Conservation (phyloP, 1,139 yeast species). For the Yarrowia galli region DNA sequence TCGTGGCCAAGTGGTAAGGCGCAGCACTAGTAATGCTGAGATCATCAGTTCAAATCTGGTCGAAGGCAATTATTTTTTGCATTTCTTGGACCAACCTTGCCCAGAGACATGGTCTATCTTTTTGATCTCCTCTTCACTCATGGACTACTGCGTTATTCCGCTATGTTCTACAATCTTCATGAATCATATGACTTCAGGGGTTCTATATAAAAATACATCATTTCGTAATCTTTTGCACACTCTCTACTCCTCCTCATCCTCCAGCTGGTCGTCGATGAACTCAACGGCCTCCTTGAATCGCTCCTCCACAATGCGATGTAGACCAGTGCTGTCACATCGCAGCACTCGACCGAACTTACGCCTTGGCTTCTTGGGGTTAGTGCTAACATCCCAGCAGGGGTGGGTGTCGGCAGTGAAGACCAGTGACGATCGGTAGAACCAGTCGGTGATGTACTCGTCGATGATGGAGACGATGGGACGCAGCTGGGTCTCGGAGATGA, state of each 20-base stretch:
- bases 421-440: slow-evolving; percentile 89
- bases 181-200: slow-evolving; percentile 12
- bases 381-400: slow-evolving; percentile 72
- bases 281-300: slow-evolving; percentile 86
- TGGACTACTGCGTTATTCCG: no score
- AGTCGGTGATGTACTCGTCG: slow-evolving; percentile 87
- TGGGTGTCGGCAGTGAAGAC: slow-evolving; percentile 79
- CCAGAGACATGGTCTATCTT: no score
- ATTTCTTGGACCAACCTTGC: background rate
- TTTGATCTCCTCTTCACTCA: no score
- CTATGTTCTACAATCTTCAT: no score
- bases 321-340: slow-evolving; percentile 69
- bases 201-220: slow-evolving; percentile 38
- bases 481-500: slow-evolving; percentile 68
- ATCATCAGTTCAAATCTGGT: slow-evolving; percentile 37
- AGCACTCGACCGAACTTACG: slow-evolving; percentile 90
- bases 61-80: slow-evolving; percentile 16
- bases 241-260: slow-evolving; percentile 47
- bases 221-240: slow-evolving; percentile 1
- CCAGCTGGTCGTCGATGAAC: slow-evolving; percentile 78
- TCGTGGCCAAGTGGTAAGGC: slow-evolving; percentile 38
- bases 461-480: slow-evolving; percentile 83
- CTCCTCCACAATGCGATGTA: slow-evolving; percentile 80
- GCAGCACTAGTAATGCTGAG: slow-evolving; percentile 34
- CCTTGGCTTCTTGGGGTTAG: slow-evolving; percentile 75